Evolutionary conservation across 768 basidiomycete genomes (phyloP).

Genomic region (Cyathus striatus): DNA sequence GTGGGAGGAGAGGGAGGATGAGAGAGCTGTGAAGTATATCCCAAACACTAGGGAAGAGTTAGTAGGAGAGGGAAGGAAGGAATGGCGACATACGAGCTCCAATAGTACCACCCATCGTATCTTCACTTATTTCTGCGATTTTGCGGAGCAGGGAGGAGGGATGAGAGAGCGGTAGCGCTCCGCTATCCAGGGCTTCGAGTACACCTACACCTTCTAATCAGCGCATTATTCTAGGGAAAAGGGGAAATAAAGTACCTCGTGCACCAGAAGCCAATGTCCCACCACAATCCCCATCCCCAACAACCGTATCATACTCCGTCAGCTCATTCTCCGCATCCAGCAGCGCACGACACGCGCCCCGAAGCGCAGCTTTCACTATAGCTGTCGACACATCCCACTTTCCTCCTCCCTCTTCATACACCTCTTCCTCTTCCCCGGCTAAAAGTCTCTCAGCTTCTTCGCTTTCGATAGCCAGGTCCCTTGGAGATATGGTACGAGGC

Average conservation of each 20-base stretch:
- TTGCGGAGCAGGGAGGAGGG: too few species aligned
- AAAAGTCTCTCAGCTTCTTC: not conserved
- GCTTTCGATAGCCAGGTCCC: not conserved
- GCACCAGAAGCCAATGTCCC: conserved; percentile 50
- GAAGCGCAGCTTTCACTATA: conserved; percentile 16
- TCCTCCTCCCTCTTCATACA: not conserved
- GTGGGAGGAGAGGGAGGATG: conserved; percentile 28
- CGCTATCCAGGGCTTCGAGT: too few species aligned
- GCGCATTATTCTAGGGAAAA: too few species aligned
- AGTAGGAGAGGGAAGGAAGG: conserved; percentile 6
- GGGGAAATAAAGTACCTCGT: conserved; percentile 16
- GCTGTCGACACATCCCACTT: not conserved
- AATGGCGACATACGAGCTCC: conserved; percentile 43
- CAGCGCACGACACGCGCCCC: conserved; percentile 34
- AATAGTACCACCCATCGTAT: conserved; percentile 52
- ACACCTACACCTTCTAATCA: too few species aligned
- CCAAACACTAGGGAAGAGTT: conserved; percentile 39
- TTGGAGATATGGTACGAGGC: not conserved
- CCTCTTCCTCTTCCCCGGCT: conserved; percentile 12
- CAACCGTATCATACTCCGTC: conserved; percentile 54
- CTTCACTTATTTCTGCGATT: conserved; percentile 40
- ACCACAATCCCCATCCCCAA: conserved; percentile 64
- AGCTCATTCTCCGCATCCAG: conserved; percentile 44
- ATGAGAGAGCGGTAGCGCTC: too few species aligned
- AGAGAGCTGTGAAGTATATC: too few species aligned